Evolutionary conservation across 495 filamentous ascomycete genomes (phyloP).

Genomic region (Penicillium egyptiacum): DNA sequence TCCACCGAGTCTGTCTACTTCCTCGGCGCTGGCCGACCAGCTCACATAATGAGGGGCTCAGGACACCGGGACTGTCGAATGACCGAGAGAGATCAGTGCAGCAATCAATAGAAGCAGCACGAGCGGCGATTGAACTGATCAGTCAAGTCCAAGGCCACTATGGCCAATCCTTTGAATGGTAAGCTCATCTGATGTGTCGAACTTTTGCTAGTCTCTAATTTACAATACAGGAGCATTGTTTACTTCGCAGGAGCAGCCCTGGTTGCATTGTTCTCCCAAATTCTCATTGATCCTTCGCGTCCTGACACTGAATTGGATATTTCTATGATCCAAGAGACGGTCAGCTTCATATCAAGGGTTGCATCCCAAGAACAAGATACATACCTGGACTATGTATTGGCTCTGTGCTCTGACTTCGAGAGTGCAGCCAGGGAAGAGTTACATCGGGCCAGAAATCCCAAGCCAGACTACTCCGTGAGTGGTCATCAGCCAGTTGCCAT

Average conservation of each 20-base stretch:
- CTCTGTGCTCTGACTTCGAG: conserved; percentile 18
- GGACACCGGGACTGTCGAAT: not conserved
- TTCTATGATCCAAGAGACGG: conserved; percentile 1
- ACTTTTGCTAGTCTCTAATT: not conserved
- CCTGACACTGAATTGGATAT: conserved; percentile 11
- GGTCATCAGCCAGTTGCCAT: not conserved
- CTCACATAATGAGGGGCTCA: not conserved
- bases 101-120: conserved; percentile 17
- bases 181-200: not conserved
- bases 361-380: conserved; percentile 23
- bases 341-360: conserved; percentile 11
- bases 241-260: conserved; percentile 23
- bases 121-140: conserved; percentile 14
- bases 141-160: conserved; percentile 3
- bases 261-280: conserved; percentile 14
- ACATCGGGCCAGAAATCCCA: not conserved
- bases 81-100: not conserved
- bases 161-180: conserved; percentile 16
- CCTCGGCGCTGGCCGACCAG: conserved; percentile 4
- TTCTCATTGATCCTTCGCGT: conserved; percentile 10
- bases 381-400: conserved; percentile 23
- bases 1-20: conserved; percentile 13
- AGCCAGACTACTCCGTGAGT: not conserved
- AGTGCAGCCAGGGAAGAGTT: conserved; percentile 11
- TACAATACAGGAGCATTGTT: conserved; percentile 18